Base-by-base conservation (phyloP, 768 basidiomycete species). In the Pleurotus cornucopiae region DNA sequence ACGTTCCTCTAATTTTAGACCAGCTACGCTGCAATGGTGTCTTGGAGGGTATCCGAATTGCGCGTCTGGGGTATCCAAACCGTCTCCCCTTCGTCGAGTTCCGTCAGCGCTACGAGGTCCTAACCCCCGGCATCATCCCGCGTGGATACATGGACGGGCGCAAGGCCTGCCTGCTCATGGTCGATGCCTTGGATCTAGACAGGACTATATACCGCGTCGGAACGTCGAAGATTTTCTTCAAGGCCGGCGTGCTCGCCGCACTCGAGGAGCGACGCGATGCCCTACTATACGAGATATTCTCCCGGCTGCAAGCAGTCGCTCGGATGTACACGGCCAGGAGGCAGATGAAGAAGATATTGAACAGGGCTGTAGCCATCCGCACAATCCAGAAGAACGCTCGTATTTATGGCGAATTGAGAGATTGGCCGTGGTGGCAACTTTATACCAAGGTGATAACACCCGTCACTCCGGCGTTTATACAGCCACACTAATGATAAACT, bases 391-490 rank as follows among this genome's bases (percentile, higher is more conserved):
- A 86, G 45, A 99, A 99, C 67, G 96, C 96, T 2, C 78, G 94
- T 18, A 79, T 97, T 18, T 98, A 98, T 66, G 86, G 88, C 5
- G 88, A 92, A 55, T 77, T 99, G 25, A 80, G 85, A 46, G 92
- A 96, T 52, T 98, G 97, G 97, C 94, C 96, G 1, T 98, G 97
- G 97, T 99, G 97, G 97, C 90, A 94, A 60, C 78, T 98, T 6
- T 99, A 95, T 67, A 94, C 94, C 2, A 96, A 96, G 77, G 93
- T 84, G 58, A 45, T 70, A 55, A 38, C 20, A 34, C n/a, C 54
- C 30, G 3, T 34, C 12, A 12, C 34, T 2, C 20, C 16, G 43
- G 34, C 52, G 6, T 40, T 43, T 14, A 9, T 4, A 46, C 20
- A 49, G 55, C 4, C 46, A 61, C 60, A 49, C 61, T 54, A 45